Conservation (phyloP, 164 flowering plant genomes). For the Macadamia integrifolia region DNA sequence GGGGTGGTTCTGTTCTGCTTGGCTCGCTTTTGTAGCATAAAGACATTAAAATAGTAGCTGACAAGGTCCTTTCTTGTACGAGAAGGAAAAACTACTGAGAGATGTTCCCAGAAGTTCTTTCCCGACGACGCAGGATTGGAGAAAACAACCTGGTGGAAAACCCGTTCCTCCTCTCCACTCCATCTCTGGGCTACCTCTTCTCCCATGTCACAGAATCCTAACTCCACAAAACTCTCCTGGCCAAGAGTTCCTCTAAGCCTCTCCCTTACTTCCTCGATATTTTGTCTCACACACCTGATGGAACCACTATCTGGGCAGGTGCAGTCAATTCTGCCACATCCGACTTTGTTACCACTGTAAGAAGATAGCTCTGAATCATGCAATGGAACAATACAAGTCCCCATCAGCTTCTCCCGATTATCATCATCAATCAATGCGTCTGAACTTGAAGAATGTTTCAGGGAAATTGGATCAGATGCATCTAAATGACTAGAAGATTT, state of each 20-base stretch:
- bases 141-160: slow-evolving; percentile 48
- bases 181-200: slow-evolving; percentile 56
- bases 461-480: not conserved
- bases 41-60: slow-evolving; percentile 81
- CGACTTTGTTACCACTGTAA: slow-evolving; percentile 13
- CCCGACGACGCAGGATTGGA: slow-evolving; percentile 53
- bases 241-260: slow-evolving; percentile 41
- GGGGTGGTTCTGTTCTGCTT: slow-evolving; percentile 51
- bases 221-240: slow-evolving; percentile 28
- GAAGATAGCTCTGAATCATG: slow-evolving; percentile 22
- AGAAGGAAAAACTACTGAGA: slow-evolving; percentile 38
- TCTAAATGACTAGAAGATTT: slow-evolving; percentile 1
- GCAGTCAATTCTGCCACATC: slow-evolving; percentile 39
- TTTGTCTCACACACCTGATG: slow-evolving; percentile 59
- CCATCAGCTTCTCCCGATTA: slow-evolving; percentile 24
- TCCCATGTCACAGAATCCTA: slow-evolving; percentile 72
- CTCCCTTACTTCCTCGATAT: slow-evolving; percentile 52
- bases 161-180: slow-evolving; percentile 58
- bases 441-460: slow-evolving; percentile 1
- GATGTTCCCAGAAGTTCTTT: slow-evolving; percentile 53
- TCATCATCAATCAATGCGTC: slow-evolving; percentile 4
- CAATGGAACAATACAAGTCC: slow-evolving; percentile 54
- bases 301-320: slow-evolving; percentile 52
- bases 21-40: slow-evolving; percentile 61
- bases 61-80: slow-evolving; percentile 50